Base-by-base conservation (phyloP, 495 filamentous ascomycete species). In the Podospora didyma region DNA sequence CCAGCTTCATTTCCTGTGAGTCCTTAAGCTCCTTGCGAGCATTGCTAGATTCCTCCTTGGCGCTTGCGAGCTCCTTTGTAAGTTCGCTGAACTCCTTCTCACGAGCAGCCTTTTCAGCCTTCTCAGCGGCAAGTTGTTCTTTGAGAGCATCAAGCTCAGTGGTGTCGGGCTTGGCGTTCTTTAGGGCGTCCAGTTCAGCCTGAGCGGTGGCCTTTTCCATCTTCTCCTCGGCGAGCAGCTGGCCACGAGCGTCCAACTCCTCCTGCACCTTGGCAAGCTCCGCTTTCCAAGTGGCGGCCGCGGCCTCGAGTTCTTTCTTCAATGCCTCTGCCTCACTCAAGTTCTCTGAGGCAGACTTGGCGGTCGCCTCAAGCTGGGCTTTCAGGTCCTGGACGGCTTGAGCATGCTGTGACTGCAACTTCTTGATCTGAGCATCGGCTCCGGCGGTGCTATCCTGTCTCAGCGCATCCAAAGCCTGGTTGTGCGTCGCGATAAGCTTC, bases 201-300 rank as follows among this genome's bases (percentile, higher is more conserved):
- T 77, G 76, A 14, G 79, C 75, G 41, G 73, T 73, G 23, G 79
- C 75, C 45, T 79, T 82, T 41, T 75, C 77, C 76, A 79, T 78
- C 66, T 81, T 82, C 55, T 80, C 77, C 41, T 72, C 64, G 2
- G 78, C 79, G 17, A 83, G 74, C 53, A 76, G 65, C 58, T 79
- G 70, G 52, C 71, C 71, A 44, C 82, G 60, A 7, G 67, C 62
- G 47, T 78, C 75, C 23, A 70, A 51, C 37, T 82, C 78, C 7
- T 60, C 64, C 46, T 80, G 67, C 3, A 66, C 48, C 58, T 75
- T 73, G 26, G 56, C 58, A 12, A 79, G 62, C 20, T 70, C 68
- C 23, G 62, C 65, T 62, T 68, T 65, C 48, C 64, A 61, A 9
- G 61, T 37, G 19, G 49, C 64, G 23, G 64, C 28, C 9, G 56